Percentiles rank a stretch among this genome's conserved stretches.
Evolutionary conservation across 345 rosid species (phyloP).

Genomic region (Eucalyptus lansdowneana): DNA sequence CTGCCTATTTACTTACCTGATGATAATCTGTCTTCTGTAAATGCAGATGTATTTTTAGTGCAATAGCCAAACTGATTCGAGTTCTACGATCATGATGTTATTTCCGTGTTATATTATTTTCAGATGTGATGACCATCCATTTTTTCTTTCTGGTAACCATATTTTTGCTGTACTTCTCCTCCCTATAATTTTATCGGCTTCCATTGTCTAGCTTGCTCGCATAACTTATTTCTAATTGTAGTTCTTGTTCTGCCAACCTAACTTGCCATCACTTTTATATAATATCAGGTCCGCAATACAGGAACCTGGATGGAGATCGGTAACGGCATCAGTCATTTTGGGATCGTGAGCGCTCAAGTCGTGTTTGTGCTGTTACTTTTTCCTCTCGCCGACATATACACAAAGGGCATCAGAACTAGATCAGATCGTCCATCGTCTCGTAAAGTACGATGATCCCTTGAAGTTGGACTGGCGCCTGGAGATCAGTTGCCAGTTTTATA

Average conservation of each 20-base stretch:
- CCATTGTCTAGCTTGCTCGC: background rate
- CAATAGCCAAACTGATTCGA: conserved; percentile 59
- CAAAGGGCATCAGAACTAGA: conserved; percentile 46
- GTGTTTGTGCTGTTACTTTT: conserved; percentile 86
- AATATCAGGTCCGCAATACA: conserved; percentile 57
- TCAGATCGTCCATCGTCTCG: conserved; percentile 25
- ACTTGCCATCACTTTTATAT: background rate
- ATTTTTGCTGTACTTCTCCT: background rate
- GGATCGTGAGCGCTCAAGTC: conserved; percentile 89
- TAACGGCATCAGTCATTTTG: conserved; percentile 90
- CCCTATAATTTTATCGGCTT: background rate
- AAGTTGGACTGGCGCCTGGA: background rate
- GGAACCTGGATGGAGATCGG: conserved; percentile 99
- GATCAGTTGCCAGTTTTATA: background rate
- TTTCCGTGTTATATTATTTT: conserved; percentile 78
- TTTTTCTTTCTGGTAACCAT: conserved; percentile 86
- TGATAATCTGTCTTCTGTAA: background rate
- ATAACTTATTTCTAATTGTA: background rate
- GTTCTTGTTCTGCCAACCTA: background rate
- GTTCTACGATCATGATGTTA: conserved; percentile 84
- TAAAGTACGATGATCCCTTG: conserved; percentile 33
- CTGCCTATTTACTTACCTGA: background rate
- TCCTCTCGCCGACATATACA: conserved; percentile 74
- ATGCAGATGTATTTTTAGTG: conserved; percentile 87
- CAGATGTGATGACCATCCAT: conserved; percentile 95